These are phyloP conservation scores for Tubosaeta sp. DNA, from an alignment of 768 basidiomycete genomes.

Conservation along the genomic window DNA sequence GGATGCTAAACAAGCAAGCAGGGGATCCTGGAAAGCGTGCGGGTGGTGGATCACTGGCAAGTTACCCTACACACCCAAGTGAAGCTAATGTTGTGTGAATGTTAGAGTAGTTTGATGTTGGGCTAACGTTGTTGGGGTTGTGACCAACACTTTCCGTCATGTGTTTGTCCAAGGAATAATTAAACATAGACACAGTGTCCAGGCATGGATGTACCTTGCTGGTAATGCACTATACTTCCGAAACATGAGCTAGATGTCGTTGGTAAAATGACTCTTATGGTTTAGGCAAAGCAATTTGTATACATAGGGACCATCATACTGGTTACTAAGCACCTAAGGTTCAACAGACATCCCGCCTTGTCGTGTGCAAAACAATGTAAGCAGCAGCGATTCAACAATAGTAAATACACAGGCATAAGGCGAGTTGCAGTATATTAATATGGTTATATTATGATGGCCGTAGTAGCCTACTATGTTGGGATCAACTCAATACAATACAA, in stretches of 20 bases:
- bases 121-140: not conserved
- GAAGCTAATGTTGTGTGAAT: not conserved
- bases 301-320: not conserved
- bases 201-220: not conserved
- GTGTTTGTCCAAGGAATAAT: not conserved
- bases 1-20: too few relatives aligned
- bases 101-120: not conserved
- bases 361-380: not conserved
- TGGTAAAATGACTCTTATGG: not conserved
- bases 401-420: not conserved
- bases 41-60: too few relatives aligned
- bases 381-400: not conserved
- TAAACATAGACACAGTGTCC: not conserved
- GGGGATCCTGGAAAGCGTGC: too few relatives aligned
- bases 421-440: not conserved
- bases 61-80: not conserved
- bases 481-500: not conserved
- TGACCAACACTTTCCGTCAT: not conserved
- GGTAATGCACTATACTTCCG: not conserved
- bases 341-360: not conserved
- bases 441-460: not conserved
- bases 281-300: not conserved
- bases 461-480: not conserved
- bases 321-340: not conserved
- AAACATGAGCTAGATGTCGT: not conserved